These are phyloP conservation scores for Ilyonectria mors-panacis DNA, from an alignment of 2,329 filamentous ascomycete species.

Conservation along the genomic window DNA sequence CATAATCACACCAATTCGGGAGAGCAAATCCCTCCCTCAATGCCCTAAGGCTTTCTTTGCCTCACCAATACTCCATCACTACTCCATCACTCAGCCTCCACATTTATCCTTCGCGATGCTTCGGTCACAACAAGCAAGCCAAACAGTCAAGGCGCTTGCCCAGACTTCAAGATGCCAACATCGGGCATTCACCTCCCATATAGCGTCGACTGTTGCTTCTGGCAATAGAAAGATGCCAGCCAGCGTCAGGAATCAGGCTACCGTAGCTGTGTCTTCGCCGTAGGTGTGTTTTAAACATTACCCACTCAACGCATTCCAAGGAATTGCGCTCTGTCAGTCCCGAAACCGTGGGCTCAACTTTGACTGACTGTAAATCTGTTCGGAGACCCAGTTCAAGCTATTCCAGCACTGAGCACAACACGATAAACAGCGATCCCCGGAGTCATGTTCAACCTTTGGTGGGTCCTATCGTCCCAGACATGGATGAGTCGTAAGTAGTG, in stretches of 20 bases:
- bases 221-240: conserved; percentile 4
- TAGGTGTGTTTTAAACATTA: neutral
- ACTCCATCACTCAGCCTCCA: neutral
- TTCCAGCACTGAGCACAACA: neutral
- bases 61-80: neutral
- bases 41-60: neutral
- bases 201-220: conserved; percentile 1
- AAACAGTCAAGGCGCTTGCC: conserved; percentile 3
- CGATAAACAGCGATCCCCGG: neutral
- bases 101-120: neutral
- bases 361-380: neutral
- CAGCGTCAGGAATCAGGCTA: conserved; percentile 5
- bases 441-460: conserved; percentile 7
- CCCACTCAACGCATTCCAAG: neutral
- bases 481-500: conserved; percentile 3
- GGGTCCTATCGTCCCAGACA: neutral
- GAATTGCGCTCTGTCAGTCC: neutral
- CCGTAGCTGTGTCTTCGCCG: conserved; percentile 9
- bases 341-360: neutral
- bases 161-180: conserved; percentile 7
- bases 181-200: neutral
- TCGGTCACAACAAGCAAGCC: conserved; percentile 8
- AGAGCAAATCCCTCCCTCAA: neutral
- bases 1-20: neutral
- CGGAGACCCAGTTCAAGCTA: neutral